Conservation (phyloP, 2,329 filamentous ascomycete species). For the Talaromyces sp. region DNA sequence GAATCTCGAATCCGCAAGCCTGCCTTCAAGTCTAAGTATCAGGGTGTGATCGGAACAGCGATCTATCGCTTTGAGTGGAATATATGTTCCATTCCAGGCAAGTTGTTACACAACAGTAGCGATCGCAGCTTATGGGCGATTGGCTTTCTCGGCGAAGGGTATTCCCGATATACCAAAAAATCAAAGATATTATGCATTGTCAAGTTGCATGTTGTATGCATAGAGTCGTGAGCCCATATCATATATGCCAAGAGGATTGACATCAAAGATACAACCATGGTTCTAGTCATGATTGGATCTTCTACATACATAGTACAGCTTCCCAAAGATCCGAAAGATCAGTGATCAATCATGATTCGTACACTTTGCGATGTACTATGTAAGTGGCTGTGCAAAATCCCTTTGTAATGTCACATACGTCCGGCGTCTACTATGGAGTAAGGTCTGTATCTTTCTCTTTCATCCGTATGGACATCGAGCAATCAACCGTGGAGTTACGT, state of each 20-base stretch:
- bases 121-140: not conserved
- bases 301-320: too few relatives aligned
- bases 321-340: not conserved
- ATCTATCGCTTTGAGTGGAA: not conserved
- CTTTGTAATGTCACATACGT: not conserved
- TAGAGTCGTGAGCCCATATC: not conserved
- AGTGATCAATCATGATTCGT: not conserved
- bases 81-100: not conserved
- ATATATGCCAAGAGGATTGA: not conserved
- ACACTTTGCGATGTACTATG: not conserved
- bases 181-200: not conserved
- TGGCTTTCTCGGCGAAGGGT: not conserved
- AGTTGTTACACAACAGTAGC: not conserved
- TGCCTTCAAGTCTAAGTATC: not conserved
- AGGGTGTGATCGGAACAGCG: not conserved
- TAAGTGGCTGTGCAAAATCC: not conserved
- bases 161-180: not conserved
- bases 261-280: not conserved
- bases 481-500: not conserved
- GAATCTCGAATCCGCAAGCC: not conserved
- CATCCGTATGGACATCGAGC: not conserved
- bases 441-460: not conserved
- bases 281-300: not conserved
- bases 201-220: not conserved
- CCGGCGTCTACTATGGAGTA: too few relatives aligned